Percentiles rank a stretch among this genome's conserved stretches.
phyloP scores from a whole-genome alignment of 2,329 filamentous ascomycete genomes.

The Aspergillus caelatus region DNA sequence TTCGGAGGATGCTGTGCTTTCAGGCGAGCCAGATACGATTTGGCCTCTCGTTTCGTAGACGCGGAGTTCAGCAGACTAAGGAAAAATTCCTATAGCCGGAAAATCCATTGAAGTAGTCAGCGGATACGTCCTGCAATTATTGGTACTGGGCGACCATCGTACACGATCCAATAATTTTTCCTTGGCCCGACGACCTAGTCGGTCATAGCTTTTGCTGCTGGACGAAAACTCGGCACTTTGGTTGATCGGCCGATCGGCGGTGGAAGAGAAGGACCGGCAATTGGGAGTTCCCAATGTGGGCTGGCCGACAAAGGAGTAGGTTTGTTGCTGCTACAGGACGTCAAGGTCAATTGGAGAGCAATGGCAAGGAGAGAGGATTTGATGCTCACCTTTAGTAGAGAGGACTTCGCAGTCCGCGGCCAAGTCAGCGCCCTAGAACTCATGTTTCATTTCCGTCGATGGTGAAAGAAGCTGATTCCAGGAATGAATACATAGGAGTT shows the following conservation, averaged over 20 bases:
- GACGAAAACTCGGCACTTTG: conserved; percentile 37
- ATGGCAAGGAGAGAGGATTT: neutral
- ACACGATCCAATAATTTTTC: conserved; percentile 50
- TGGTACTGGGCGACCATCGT: conserved; percentile 10
- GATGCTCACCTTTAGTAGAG: conserved; percentile 31
- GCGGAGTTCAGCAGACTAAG: conserved; percentile 84
- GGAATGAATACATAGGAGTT: conserved; percentile 20
- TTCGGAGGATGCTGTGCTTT: conserved; percentile 49
- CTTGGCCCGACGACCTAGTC: conserved; percentile 43
- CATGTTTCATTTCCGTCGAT: conserved; percentile 34
- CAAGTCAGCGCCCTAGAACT: conserved; percentile 36
- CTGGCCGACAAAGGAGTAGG: conserved; percentile 18
- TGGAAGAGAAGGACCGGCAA: conserved; percentile 22
- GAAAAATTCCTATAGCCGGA: conserved; percentile 69
- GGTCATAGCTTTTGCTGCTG: conserved; percentile 29
- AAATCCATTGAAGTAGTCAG: conserved; percentile 11
- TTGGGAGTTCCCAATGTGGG: neutral
- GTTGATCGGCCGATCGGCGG: conserved; percentile 23
- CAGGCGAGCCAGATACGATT: conserved; percentile 87
- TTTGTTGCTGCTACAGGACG: conserved; percentile 21
- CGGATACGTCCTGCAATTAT: neutral
- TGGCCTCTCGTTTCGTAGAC: conserved; percentile 89
- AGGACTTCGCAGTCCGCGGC: conserved; percentile 33
- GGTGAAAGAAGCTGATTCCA: conserved; percentile 11
- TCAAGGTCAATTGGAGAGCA: conserved; percentile 5